Evolutionary conservation across 2,329 filamentous ascomycete species (phyloP).

Genomic region (Knufia petricola): DNA sequence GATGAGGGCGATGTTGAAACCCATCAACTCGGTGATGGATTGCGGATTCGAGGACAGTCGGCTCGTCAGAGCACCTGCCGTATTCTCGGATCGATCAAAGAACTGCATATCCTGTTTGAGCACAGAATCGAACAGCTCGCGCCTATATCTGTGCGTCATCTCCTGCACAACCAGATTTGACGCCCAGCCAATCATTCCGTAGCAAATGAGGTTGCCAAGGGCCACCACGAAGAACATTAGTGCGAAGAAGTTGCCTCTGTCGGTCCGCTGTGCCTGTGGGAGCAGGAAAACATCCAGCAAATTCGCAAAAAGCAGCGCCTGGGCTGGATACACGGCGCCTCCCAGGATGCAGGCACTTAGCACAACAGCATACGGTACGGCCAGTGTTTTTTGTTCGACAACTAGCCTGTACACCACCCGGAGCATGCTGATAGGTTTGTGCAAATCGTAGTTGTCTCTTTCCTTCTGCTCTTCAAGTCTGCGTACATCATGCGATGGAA

Average conservation of each 20-base stretch:
- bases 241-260: constrained; percentile 64
- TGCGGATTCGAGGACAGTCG: constrained; percentile 24
- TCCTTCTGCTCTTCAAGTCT: constrained; percentile 23
- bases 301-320: constrained; percentile 70
- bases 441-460: constrained; percentile 13
- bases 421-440: constrained; percentile 7
- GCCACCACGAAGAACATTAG: constrained; percentile 62
- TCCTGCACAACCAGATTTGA: constrained; percentile 16
- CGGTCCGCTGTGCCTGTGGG: constrained; percentile 44
- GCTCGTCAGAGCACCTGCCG: constrained; percentile 25
- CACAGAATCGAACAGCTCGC: constrained; percentile 48
- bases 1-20: constrained; percentile 41
- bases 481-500: constrained; percentile 9
- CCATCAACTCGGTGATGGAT: constrained; percentile 41
- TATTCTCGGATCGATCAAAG: constrained; percentile 27
- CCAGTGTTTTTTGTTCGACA: constrained; percentile 23
- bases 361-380: constrained; percentile 25
- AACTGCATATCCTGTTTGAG: constrained; percentile 27
- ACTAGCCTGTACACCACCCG: constrained; percentile 4
- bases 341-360: constrained; percentile 34
- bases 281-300: constrained; percentile 58
- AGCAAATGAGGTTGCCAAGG: constrained; percentile 61
- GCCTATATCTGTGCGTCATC: constrained; percentile 17
- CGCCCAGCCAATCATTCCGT: constrained; percentile 16
- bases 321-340: constrained; percentile 60